Base-by-base conservation (phyloP, 176 grass and related monocot genomes). In the Triticum urartu region DNA sequence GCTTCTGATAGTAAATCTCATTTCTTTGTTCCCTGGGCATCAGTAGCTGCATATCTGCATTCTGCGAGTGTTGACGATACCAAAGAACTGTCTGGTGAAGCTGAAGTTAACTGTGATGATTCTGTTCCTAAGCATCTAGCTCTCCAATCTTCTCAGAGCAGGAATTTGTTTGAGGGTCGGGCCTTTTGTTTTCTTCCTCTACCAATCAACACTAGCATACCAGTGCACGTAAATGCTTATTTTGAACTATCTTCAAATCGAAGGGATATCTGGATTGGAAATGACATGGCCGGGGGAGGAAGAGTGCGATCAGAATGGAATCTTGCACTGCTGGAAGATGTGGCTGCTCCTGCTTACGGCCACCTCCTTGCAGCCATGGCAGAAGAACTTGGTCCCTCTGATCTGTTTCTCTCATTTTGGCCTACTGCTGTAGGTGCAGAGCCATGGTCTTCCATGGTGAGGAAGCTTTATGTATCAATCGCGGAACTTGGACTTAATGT, bases 171-270 rank as follows among this genome's bases (percentile, higher is more conserved):
- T 86, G 93, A 98, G 81, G 95, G 93, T 35, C 87, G 91, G 60
- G 93, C 95, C 64, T 98, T 98, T 79, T 95, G 91, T 88, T 98
- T 98, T 89, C 92, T 98, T 74, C 95, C 95, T 89, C 74, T 98
- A 87, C 95, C 95, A 52, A 87, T 98, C 73, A 92, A 67, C 68
- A 98, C 95, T 80, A 90, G 86, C 79, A 92, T 95, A 45, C 95
- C 95, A 13, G 91, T 91, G 22, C 95, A 98, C 78, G 88, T 95
- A 64, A 98, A 98, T 95, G 93, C 95, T 78, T 98, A 98, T 91
- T 98, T 98, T 81, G 95, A 98, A 90, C 64, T 98, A 83, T 98
- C 95, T 85, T 98, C 95, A 81, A 98, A 98, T 87, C 89, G 95
- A 86, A 95, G 95, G 80, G 95, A 98, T 92, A 98, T 98, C 82